Percentiles rank a stretch among this genome's conserved stretches.
phyloP scores from a whole-genome alignment of 225 moss, liverwort and hornwort species.

The Rhytidiadelphus loreus region DNA sequence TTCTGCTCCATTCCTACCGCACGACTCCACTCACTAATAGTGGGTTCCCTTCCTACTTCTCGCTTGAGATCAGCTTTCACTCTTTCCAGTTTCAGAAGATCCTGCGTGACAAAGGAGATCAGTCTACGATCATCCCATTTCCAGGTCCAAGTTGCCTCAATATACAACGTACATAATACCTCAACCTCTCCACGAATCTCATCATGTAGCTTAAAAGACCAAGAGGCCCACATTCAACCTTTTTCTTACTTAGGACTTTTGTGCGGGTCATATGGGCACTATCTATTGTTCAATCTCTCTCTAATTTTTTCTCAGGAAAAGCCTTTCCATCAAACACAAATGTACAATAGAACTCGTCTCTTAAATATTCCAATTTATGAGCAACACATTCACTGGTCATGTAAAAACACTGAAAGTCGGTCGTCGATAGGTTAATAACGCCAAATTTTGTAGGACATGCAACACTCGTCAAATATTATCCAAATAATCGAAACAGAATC shows the following conservation, averaged over 20 bases:
- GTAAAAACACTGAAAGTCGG: not conserved
- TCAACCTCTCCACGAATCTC: not conserved
- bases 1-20: constrained; percentile 70
- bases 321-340: not conserved
- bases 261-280: not conserved
- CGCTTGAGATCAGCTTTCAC: constrained; percentile 49
- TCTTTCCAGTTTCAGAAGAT: constrained; percentile 56
- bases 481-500: not conserved
- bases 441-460: not conserved
- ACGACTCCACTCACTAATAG: constrained; percentile 67
- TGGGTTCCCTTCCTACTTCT: constrained; percentile 83
- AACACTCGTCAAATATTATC: not conserved
- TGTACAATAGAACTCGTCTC: not conserved
- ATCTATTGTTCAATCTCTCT: not conserved
- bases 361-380: not conserved
- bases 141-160: not conserved
- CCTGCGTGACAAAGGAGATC: constrained; percentile 12
- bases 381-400: not conserved
- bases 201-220: not conserved
- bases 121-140: not conserved
- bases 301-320: not conserved
- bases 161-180: not conserved
- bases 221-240: not conserved
- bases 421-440: not conserved
- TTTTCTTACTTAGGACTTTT: not conserved